phyloP scores from a whole-genome alignment of 2,329 filamentous ascomycete genomes.

The Hypoxylon sp. region DNA sequence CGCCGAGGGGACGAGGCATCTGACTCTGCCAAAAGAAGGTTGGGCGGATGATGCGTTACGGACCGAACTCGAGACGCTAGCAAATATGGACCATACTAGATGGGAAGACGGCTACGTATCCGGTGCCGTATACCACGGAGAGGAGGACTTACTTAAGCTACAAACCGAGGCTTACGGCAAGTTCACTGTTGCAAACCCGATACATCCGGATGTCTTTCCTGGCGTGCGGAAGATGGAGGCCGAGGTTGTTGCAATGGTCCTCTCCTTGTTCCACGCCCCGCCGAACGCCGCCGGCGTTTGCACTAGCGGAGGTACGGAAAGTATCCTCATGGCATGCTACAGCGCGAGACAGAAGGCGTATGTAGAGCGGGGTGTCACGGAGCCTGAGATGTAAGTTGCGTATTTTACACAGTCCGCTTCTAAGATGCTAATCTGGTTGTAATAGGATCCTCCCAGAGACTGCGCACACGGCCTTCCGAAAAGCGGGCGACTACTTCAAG shows the following conservation, averaged over 20 bases:
- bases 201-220: constrained; percentile 98
- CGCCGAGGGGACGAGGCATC: constrained; percentile 78
- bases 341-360: constrained; percentile 91
- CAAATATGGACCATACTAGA: constrained; percentile 90
- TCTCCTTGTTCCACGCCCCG: constrained; percentile 90
- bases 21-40: constrained; percentile 85
- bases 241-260: constrained; percentile 95
- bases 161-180: constrained; percentile 94
- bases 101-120: constrained; percentile 98
- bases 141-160: constrained; percentile 82
- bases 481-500: constrained; percentile 94
- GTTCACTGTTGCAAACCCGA: constrained; percentile 96
- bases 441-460: constrained; percentile 91
- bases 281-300: constrained; percentile 88
- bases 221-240: constrained; percentile 99
- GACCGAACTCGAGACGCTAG: constrained; percentile 83
- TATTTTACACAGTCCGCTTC: background rate
- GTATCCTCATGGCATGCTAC: constrained; percentile 95
- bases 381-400: constrained; percentile 87
- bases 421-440: constrained; percentile 7
- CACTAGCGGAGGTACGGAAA: constrained; percentile 94
- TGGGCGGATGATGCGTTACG: constrained; percentile 84
- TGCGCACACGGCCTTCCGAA: constrained; percentile 95
- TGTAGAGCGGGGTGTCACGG: constrained; percentile 85
- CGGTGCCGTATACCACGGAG: constrained; percentile 96